Evolutionary conservation across 2,329 filamentous ascomycete species (phyloP).

Genomic region (Emergomyces pasteurianus): DNA sequence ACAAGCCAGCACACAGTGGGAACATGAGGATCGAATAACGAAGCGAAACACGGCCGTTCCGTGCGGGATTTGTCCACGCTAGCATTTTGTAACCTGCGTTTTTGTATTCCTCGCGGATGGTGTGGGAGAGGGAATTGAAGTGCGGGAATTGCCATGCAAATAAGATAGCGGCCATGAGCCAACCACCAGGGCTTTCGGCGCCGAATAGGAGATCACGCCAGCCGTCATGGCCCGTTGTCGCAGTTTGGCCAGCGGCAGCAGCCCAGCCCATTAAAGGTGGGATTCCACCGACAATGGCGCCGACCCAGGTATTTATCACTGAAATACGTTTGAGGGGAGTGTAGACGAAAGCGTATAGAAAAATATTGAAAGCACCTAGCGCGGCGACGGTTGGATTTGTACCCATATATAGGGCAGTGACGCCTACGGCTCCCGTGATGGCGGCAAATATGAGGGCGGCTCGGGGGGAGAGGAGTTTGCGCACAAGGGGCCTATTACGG

Average conservation of each 20-base stretch:
- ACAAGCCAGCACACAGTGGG: slow-evolving; percentile 71
- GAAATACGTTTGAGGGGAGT: slow-evolving; percentile 84
- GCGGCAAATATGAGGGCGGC: slow-evolving; percentile 69
- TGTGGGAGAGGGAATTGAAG: slow-evolving; percentile 88
- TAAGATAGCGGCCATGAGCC: slow-evolving; percentile 72
- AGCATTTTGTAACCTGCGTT: slow-evolving; percentile 59
- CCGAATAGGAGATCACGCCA: slow-evolving; percentile 71
- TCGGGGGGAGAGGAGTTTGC: slow-evolving; percentile 60
- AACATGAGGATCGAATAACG: slow-evolving; percentile 78
- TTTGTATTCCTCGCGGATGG: slow-evolving; percentile 81
- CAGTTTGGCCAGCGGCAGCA: slow-evolving; percentile 79
- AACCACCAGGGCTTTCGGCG: slow-evolving; percentile 60
- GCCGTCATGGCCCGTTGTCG: slow-evolving; percentile 55
- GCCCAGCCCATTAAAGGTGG: slow-evolving; percentile 98
- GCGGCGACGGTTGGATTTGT: slow-evolving; percentile 90
- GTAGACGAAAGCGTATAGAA: slow-evolving; percentile 82
- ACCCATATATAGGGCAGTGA: slow-evolving; percentile 67
- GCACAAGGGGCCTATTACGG: slow-evolving; percentile 75
- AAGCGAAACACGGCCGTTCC: slow-evolving; percentile 76
- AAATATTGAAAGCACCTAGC: slow-evolving; percentile 73
- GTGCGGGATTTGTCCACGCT: slow-evolving; percentile 71
- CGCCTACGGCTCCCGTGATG: slow-evolving; percentile 56
- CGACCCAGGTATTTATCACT: slow-evolving; percentile 87
- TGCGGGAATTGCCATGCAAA: slow-evolving; percentile 98
- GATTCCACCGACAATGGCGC: slow-evolving; percentile 83